phyloP scores from a whole-genome alignment of 1,284 basidiomycete species.

The Cutaneotrichosporon mucoides region DNA sequence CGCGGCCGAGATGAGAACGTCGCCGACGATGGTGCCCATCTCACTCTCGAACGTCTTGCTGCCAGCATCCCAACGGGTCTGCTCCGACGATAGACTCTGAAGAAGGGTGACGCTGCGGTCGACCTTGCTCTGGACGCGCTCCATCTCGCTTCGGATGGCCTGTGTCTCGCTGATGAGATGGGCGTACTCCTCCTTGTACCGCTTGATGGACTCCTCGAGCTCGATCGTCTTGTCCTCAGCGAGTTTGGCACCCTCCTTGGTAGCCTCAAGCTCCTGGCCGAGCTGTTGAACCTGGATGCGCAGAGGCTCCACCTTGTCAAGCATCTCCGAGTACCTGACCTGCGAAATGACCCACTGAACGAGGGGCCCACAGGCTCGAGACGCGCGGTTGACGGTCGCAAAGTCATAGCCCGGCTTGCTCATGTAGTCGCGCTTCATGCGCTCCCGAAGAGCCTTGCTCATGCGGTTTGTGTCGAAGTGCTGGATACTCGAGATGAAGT shows the following conservation, averaged over 20 bases:
- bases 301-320: conserved; percentile 95
- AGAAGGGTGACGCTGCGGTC: conserved; percentile 94
- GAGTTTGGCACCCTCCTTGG: conserved; percentile 83
- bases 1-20: conserved; percentile 91
- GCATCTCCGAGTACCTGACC: conserved; percentile 93
- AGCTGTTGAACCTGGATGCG: conserved; percentile 92
- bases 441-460: conserved; percentile 82
- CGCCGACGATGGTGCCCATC: conserved; percentile 98
- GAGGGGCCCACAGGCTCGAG: conserved; percentile 94
- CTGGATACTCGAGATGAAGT: conserved; percentile 96
- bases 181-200: conserved; percentile 98
- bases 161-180: conserved; percentile 95
- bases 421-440: conserved; percentile 92
- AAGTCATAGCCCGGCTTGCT: conserved; percentile 90
- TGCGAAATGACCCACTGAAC: conserved; percentile 99
- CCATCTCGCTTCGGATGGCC: conserved; percentile 97
- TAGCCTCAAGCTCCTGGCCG: conserved; percentile 84
- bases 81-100: conserved; percentile 91
- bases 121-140: conserved; percentile 93
- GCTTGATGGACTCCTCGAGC: conserved; percentile 85
- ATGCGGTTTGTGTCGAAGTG: conserved; percentile 95
- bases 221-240: conserved; percentile 91
- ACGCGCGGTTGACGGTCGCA: conserved; percentile 91
- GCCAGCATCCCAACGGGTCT: conserved; percentile 88
- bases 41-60: conserved; percentile 96